These are phyloP conservation scores for Sphaerobolus stellatus DNA, from an alignment of 1,284 basidiomycete species.

Conservation along the genomic window DNA sequence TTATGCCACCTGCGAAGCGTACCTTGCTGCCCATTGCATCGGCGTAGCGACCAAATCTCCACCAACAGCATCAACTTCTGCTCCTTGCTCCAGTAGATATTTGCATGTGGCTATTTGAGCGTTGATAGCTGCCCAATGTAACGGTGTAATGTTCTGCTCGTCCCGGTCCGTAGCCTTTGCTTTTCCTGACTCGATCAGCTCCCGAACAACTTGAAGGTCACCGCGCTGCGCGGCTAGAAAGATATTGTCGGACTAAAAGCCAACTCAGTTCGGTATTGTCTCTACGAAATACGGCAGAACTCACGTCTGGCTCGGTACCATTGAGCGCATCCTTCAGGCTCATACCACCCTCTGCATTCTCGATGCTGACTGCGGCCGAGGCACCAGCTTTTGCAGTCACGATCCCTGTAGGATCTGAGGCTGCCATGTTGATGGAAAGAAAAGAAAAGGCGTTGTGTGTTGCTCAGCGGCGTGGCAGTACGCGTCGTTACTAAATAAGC, in stretches of 20 bases:
- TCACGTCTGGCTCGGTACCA: slow-evolving; percentile 9
- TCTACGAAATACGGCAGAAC: not conserved
- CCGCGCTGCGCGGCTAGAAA: slow-evolving; percentile 89
- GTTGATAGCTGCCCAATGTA: slow-evolving; percentile 98
- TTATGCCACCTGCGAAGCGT: slow-evolving; percentile 12
- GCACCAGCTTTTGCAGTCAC: slow-evolving; percentile 6
- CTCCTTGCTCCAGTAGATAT: slow-evolving; percentile 89
- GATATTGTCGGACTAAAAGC: slow-evolving; percentile 48
- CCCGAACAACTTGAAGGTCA: slow-evolving; percentile 66
- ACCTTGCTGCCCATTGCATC: slow-evolving; percentile 93
- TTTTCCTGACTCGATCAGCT: slow-evolving; percentile 71
- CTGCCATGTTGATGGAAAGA: not conserved
- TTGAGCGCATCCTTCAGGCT: slow-evolving; percentile 10
- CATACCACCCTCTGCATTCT: slow-evolving; percentile 8
- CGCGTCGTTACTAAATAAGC: not conserved
- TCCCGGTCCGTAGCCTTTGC: slow-evolving; percentile 82
- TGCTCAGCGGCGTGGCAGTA: not conserved
- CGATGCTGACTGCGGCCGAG: not conserved
- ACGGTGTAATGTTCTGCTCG: slow-evolving; percentile 87
- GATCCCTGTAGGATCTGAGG: slow-evolving; percentile 12
- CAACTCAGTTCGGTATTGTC: not conserved
- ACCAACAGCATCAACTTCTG: slow-evolving; percentile 90
- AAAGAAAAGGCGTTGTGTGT: not conserved
- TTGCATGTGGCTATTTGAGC: slow-evolving; percentile 79
- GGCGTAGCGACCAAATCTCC: slow-evolving; percentile 96